Conservation (phyloP, 2,329 filamentous ascomycete species). For the Bipolaris sorokiniana region DNA sequence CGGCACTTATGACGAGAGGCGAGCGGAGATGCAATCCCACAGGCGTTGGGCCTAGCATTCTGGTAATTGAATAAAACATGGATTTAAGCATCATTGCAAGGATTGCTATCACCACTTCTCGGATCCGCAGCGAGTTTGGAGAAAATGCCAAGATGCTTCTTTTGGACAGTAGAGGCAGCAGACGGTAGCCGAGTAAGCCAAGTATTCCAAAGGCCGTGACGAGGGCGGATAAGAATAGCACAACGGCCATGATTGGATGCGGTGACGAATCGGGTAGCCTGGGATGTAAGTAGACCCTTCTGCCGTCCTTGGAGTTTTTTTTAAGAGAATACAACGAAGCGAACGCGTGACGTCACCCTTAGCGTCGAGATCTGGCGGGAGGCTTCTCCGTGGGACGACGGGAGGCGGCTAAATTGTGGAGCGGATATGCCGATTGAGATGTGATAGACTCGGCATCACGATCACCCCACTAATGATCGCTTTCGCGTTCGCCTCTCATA, state of each 20-base stretch:
- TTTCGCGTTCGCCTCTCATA: not conserved
- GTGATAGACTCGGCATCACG: not conserved
- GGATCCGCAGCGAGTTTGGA: conserved; percentile 10
- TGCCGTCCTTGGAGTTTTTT: too few species aligned
- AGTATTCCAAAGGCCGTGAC: conserved; percentile 4
- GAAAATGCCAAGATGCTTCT: conserved; percentile 8
- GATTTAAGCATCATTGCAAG: conserved; percentile 6
- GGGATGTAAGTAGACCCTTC: too few species aligned
- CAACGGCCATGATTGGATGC: not conserved
- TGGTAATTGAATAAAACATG: not conserved
- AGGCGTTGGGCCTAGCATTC: not conserved
- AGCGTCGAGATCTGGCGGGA: not conserved
- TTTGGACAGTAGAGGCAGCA: conserved; percentile 6
- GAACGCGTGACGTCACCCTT: conserved; percentile 1
- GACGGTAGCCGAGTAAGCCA: conserved; percentile 9
- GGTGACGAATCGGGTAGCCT: not conserved
- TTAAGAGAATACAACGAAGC: too few species aligned
- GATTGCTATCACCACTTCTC: conserved; percentile 11
- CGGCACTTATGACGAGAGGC: conserved; percentile 6
- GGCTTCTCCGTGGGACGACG: not conserved
- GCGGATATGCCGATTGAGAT: not conserved
- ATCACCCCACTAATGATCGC: not conserved
- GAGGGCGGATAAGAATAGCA: not conserved
- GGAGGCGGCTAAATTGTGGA: not conserved
- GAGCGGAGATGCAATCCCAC: conserved; percentile 1